A percentile compares a stretch with the other conserved stretches of the same genome.
phyloP scores from a whole-genome alignment of 129 eudicot species.

The sunflower (Helianthus annuus) region DNA sequence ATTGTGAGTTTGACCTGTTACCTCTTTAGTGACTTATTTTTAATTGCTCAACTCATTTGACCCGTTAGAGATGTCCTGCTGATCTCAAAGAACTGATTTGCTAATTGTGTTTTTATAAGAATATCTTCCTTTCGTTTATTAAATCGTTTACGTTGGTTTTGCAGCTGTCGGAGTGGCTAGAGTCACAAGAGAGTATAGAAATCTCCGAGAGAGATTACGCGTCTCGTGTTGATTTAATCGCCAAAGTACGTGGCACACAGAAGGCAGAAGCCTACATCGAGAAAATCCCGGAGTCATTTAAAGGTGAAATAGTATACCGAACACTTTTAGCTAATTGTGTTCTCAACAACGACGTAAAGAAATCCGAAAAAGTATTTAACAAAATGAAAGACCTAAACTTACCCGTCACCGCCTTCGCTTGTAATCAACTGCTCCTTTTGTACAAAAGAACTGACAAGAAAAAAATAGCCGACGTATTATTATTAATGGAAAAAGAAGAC shows the following conservation, averaged over 20 bases:
- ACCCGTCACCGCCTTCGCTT: constrained; percentile 50
- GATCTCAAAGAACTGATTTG: not conserved
- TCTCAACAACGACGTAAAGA: constrained; percentile 34
- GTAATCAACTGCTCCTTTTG: constrained; percentile 70
- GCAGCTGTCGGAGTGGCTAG: constrained; percentile 82
- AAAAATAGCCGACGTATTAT: constrained; percentile 76
- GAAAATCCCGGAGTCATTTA: constrained; percentile 54
- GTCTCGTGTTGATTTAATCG: constrained; percentile 74
- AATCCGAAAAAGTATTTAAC: constrained; percentile 69
- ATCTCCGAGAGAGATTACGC: constrained; percentile 64
- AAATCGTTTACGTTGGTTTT: constrained; percentile 6
- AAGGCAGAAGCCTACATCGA: constrained; percentile 71
- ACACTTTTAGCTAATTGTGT: constrained; percentile 71
- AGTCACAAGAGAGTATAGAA: constrained; percentile 42
- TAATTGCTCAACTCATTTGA: not conserved
- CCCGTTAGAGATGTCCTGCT: not conserved
- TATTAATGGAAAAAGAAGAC: constrained; percentile 76
- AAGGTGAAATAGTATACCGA: constrained; percentile 64
- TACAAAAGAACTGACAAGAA: constrained; percentile 74
- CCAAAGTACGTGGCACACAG: constrained; percentile 64
- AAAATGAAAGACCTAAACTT: constrained; percentile 66
- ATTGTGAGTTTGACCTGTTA: not conserved
- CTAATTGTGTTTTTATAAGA: not conserved
- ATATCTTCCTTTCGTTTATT: not conserved
- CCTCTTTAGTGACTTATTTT: not conserved